phyloP scores from a whole-genome alignment of 345 rosid genomes.

The Erysimum cheiranthoides region DNA sequence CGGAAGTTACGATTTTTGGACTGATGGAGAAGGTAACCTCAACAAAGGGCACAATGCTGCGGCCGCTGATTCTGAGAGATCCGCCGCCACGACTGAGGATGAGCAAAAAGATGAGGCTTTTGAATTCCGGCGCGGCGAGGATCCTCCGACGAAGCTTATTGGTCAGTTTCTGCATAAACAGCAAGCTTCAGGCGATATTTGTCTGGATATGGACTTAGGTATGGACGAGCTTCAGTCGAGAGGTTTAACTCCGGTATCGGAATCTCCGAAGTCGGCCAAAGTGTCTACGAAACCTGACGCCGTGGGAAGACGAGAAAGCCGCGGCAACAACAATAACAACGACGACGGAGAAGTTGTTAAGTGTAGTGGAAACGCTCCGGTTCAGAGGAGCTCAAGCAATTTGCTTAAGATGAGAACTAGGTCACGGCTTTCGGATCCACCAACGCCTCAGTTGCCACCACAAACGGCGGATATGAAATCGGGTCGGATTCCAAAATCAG shows the following conservation, averaged over 20 bases:
- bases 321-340: background rate
- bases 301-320: slow-evolving; percentile 34
- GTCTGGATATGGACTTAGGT: slow-evolving; percentile 54
- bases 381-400: slow-evolving; percentile 42
- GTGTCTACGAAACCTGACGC: slow-evolving; percentile 11
- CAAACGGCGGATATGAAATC: slow-evolving; percentile 41
- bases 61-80: slow-evolving; percentile 22
- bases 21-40: slow-evolving; percentile 41
- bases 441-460: slow-evolving; percentile 36
- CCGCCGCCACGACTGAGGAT: slow-evolving; percentile 17
- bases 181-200: slow-evolving; percentile 58
- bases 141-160: slow-evolving; percentile 53
- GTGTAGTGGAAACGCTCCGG: slow-evolving; percentile 52
- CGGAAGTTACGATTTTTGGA: slow-evolving; percentile 70
- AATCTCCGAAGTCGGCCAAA: slow-evolving; percentile 32
- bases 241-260: slow-evolving; percentile 45
- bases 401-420: slow-evolving; percentile 45
- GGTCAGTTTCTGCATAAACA: slow-evolving; percentile 61
- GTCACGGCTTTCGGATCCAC: slow-evolving; percentile 51
- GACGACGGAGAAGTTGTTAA: slow-evolving; percentile 50
- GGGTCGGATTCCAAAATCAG: slow-evolving; percentile 39
- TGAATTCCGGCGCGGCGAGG: slow-evolving; percentile 50
- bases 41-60: slow-evolving; percentile 25
- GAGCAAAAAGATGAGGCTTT: slow-evolving; percentile 21
- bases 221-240: slow-evolving; percentile 52